Evolutionary conservation across 768 basidiomycete genomes (phyloP), one percentile per base, ranked within the genome.

Genomic region (Lentinus tigrinus): DNA sequence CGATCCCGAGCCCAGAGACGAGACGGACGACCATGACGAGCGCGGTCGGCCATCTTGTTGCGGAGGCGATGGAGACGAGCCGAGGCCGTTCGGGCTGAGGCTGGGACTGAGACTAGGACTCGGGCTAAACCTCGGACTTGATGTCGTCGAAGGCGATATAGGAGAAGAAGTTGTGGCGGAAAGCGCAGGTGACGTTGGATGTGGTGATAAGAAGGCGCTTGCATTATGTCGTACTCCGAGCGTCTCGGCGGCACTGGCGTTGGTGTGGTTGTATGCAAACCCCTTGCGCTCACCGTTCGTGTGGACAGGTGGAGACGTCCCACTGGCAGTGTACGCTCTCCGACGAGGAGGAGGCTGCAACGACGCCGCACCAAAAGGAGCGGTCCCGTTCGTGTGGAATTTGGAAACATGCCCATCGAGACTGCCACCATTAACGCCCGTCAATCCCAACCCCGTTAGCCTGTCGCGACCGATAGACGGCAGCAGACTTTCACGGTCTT

Each of bases 171-270:
- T 37, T 28, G 57, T 47, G 13, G 46, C 46, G 31, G 57, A 58
- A 10, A 47, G 8, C 10, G 27, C 46, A 7, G 67, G 63, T 46
- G 44, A 49, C 2, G 64, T n/a, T 24, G 61, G 52, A 21, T 56
- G 61, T 8, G 62, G 66, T 7, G 57, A 52, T 52, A 61, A 56
- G 19, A 69, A 61, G 13, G 51, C 49, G 37, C 63, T 58, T 14
- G 52, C 54, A 31, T 64, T 59, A 27, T 61, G 51, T 23, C 65
- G 52, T 42, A 75, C 72, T 49, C 73, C 73, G 36, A 74, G 65
- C 57, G 72, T 74, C 56, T 73, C 73, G 19, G 72, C 72, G 1
- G 73, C 68, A 57, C 73, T 74, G 47, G 66, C 62, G 49, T 74
- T 74, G 5, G 66, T 65, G 44, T 73, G 73, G 21, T 62, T 63